Percentiles rank a stretch among this genome's conserved stretches.
Conservation (phyloP, 176 grass and related monocot species). For the Aegilops tauschii region DNA sequence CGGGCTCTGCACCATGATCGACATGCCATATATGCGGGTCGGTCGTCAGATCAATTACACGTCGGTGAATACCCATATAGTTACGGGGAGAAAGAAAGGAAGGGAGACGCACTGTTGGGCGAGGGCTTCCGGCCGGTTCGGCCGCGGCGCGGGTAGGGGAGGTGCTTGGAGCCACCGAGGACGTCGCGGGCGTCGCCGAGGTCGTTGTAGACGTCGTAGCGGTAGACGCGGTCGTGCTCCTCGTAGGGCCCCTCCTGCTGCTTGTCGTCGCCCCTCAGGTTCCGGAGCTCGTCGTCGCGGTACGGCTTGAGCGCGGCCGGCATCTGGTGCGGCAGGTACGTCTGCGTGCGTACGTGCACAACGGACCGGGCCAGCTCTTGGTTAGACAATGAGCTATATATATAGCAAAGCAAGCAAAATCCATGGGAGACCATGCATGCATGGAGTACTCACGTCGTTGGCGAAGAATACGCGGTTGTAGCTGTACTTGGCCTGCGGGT, state of each 20-base stretch:
- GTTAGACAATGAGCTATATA: no score
- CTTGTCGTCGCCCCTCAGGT: neutral
- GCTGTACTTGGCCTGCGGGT: neutral
- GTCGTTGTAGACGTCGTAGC: constrained; percentile 24
- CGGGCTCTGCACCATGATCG: neutral
- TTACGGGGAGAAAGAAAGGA: neutral
- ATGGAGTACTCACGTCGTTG: constrained; percentile 1
- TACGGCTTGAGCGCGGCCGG: constrained; percentile 1
- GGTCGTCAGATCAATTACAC: neutral
- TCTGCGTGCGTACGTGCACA: neutral
- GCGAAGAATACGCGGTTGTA: neutral
- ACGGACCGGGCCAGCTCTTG: no score
- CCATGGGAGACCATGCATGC: no score
- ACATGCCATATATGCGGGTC: neutral
- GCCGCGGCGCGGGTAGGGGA: neutral
- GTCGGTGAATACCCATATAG: no score
- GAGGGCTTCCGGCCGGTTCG: neutral
- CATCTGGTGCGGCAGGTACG: constrained; percentile 6
- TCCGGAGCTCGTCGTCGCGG: constrained; percentile 14
- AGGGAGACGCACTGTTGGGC: neutral
- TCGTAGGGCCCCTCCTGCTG: neutral
- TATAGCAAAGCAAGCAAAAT: no score
- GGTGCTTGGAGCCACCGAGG: neutral
- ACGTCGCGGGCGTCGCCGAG: neutral
- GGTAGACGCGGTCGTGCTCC: constrained; percentile 10